phyloP scores from a whole-genome alignment of 345 rosid genomes.

The Combretum micranthum region DNA sequence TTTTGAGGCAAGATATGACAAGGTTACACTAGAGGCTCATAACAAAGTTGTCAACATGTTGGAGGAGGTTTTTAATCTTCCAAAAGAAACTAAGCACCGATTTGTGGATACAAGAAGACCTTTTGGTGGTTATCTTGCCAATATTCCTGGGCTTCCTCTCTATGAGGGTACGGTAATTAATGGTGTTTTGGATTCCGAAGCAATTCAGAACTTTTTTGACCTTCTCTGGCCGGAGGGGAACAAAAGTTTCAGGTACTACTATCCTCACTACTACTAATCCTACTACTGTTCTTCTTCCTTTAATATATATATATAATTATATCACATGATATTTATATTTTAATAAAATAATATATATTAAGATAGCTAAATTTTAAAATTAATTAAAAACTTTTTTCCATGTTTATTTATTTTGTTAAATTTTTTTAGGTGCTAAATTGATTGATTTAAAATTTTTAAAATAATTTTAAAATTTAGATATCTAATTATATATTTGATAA shows the following conservation, averaged over 20 bases:
- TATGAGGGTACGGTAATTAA: constrained; percentile 3
- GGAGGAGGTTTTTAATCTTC: constrained; percentile 4
- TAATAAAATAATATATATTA: too few species aligned
- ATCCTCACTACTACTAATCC: too few species aligned
- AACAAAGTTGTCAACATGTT: not conserved
- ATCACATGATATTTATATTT: too few species aligned
- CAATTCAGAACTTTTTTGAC: not conserved
- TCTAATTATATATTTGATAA: too few species aligned
- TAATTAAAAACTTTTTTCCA: too few species aligned
- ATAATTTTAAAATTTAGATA: too few species aligned
- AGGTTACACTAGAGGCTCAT: not conserved
- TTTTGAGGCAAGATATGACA: not conserved
- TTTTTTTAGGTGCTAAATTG: too few species aligned
- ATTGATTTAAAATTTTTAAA: too few species aligned
- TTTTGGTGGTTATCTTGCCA: not conserved
- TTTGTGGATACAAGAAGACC: not conserved
- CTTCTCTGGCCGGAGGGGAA: constrained; percentile 8
- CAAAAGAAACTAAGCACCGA: constrained; percentile 2
- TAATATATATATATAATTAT: too few species aligned
- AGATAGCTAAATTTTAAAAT: too few species aligned
- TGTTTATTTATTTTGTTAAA: too few species aligned
- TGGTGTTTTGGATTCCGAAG: not conserved
- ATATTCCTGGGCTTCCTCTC: not conserved
- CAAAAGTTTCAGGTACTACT: not conserved
- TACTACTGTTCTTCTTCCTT: too few species aligned